phyloP scores from a whole-genome alignment of 148 eudicot genomes.

The Fagopyrum esculentum region DNA sequence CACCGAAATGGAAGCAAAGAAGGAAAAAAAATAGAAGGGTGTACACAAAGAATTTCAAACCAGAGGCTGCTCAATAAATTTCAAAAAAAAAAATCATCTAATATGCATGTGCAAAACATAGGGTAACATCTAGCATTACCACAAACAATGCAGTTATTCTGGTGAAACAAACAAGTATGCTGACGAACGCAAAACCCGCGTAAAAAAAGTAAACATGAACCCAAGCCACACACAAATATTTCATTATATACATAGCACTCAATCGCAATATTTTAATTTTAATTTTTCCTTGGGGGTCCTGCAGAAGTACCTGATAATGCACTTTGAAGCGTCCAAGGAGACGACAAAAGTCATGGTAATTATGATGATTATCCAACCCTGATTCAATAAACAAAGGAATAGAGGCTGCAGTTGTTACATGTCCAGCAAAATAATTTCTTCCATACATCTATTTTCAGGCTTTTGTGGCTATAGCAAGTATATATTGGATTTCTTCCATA shows the following conservation, averaged over 20 bases:
- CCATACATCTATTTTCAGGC: background rate
- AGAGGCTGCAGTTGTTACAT: background rate
- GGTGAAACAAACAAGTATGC: background rate
- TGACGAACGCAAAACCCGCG: background rate
- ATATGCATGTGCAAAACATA: background rate
- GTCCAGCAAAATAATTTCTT: background rate
- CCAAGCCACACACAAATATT: background rate
- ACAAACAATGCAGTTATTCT: background rate
- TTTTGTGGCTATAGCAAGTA: background rate
- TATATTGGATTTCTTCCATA: slow-evolving; percentile 31
- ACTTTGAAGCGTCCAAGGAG: slow-evolving; percentile 86
- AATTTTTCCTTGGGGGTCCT: background rate
- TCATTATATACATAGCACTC: background rate
- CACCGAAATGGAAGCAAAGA: background rate
- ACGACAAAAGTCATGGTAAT: slow-evolving; percentile 93
- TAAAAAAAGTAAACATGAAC: background rate
- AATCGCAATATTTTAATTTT: background rate
- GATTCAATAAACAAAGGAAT: slow-evolving; percentile 3
- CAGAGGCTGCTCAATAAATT: background rate
- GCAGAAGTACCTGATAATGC: slow-evolving; percentile 63
- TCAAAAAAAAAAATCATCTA: background rate
- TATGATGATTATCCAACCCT: slow-evolving; percentile 96
- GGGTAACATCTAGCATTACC: background rate
- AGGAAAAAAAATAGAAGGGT: background rate
- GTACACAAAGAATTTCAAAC: background rate